Percentiles rank a stretch among this genome's conserved stretches.
These are phyloP conservation scores for Cyclotella kingstonii DNA, from an alignment of 108 stramenopile genomes.

Conservation along the genomic window DNA sequence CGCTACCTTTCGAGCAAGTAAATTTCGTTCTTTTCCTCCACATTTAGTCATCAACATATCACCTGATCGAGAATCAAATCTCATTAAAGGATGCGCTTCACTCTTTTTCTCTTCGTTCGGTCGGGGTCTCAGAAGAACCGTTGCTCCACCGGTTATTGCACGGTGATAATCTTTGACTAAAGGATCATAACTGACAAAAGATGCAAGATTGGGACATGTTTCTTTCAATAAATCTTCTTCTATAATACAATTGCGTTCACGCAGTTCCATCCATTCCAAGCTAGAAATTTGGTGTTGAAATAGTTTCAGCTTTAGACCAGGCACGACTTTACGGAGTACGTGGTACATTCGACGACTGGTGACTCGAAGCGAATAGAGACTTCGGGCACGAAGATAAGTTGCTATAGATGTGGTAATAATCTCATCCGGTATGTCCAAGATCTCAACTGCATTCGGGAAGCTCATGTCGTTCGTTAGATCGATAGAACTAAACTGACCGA, in stretches of 20 bases:
- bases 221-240: conserved; percentile 27
- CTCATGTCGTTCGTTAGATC: neutral
- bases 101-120: neutral
- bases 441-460: conserved; percentile 1
- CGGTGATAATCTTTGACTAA: conserved; percentile 58
- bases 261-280: conserved; percentile 72
- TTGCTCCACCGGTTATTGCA: conserved; percentile 62
- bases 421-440: conserved; percentile 49
- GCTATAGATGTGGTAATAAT: conserved; percentile 53
- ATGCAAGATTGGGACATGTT: neutral
- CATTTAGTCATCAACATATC: neutral
- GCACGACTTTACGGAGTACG: conserved; percentile 52
- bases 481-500: neutral
- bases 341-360: conserved; percentile 52
- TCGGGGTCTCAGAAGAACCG: conserved; percentile 33
- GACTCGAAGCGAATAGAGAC: conserved; percentile 52
- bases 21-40: neutral
- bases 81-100: neutral
- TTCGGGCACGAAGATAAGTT: conserved; percentile 54
- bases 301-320: conserved; percentile 62
- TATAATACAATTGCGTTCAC: conserved; percentile 49
- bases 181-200: conserved; percentile 9
- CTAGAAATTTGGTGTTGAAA: conserved; percentile 74
- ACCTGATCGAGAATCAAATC: conserved; percentile 32
- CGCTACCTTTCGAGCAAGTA: conserved; percentile 4